A percentile compares a stretch with the other conserved stretches of the same genome.
These are phyloP conservation scores for Noccaea caerulescens DNA, from an alignment of 345 rosid species.

Conservation along the genomic window DNA sequence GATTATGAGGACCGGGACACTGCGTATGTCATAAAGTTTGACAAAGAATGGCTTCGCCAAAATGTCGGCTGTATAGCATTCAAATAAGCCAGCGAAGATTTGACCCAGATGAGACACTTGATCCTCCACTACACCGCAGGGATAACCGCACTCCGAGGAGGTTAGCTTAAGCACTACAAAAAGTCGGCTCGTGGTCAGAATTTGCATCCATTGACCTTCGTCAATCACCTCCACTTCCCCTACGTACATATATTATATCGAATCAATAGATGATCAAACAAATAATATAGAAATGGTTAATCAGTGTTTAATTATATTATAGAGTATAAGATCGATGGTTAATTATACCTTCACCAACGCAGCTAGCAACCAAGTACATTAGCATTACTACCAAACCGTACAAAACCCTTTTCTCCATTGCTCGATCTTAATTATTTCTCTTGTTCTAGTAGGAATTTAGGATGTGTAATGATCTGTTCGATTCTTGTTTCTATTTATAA, in stretches of 20 bases:
- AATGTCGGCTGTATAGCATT: background rate
- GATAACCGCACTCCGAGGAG: slow-evolving; percentile 3
- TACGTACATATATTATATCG: background rate
- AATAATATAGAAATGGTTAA: background rate
- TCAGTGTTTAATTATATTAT: background rate
- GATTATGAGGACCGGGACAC: slow-evolving; percentile 7
- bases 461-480: background rate
- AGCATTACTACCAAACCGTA: slow-evolving; percentile 23
- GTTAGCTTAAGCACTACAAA: slow-evolving; percentile 1
- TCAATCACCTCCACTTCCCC: background rate
- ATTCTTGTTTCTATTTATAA: slow-evolving; percentile 26
- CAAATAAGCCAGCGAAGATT: background rate
- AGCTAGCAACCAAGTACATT: slow-evolving; percentile 6
- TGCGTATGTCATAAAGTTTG: background rate
- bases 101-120: background rate
- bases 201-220: too few relatives aligned
- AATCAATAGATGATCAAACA: slow-evolving; percentile 15
- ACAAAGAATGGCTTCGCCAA: slow-evolving; percentile 5
- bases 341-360: slow-evolving; percentile 26
- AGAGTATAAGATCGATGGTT: background rate
- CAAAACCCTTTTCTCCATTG: slow-evolving; percentile 24
- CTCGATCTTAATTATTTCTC: background rate
- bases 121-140: background rate
- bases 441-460: slow-evolving; percentile 6
- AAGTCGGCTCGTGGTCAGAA: too few relatives aligned